These are phyloP conservation scores for Kodamaea neixiangensis DNA, from an alignment of 805 yeast species.

Conservation along the genomic window DNA sequence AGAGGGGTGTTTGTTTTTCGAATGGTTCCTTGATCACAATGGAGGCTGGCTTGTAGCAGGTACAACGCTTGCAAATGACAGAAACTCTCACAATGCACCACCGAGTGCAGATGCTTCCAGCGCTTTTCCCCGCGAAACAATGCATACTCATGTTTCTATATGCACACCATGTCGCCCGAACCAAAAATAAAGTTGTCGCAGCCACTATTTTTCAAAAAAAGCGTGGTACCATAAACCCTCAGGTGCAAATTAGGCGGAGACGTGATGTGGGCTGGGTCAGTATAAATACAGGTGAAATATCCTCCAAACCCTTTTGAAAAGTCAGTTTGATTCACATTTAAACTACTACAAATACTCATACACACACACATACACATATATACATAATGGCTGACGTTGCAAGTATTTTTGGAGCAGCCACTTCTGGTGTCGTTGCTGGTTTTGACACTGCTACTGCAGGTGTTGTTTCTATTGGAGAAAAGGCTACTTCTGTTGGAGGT, in stretches of 20 bases:
- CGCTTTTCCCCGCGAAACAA: neutral
- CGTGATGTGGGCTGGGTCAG: neutral
- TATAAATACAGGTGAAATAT: slow-evolving; percentile 2
- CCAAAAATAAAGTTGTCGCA: slow-evolving; percentile 1
- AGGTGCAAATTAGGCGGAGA: neutral
- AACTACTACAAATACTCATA: neutral
- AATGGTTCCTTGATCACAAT: neutral
- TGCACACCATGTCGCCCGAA: neutral
- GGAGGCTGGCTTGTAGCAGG: neutral
- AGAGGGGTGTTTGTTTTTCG: neutral
- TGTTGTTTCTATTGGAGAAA: slow-evolving; percentile 17
- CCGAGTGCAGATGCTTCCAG: neutral
- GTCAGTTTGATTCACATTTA: neutral
- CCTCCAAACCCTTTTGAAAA: neutral
- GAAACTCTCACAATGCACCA: neutral
- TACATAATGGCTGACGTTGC: slow-evolving; percentile 8
- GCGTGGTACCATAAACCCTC: neutral
- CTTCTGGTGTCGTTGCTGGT: slow-evolving; percentile 15
- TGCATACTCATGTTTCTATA: neutral
- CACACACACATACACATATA: neutral
- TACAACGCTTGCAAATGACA: neutral
- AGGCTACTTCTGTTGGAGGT: slow-evolving; percentile 15
- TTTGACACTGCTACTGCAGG: slow-evolving; percentile 15
- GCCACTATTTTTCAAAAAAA: slow-evolving; percentile 1
- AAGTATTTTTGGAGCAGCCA: slow-evolving; percentile 7